phyloP scores from a whole-genome alignment of 2,329 filamentous ascomycete species.

The Scedosporium aurantiacum region DNA sequence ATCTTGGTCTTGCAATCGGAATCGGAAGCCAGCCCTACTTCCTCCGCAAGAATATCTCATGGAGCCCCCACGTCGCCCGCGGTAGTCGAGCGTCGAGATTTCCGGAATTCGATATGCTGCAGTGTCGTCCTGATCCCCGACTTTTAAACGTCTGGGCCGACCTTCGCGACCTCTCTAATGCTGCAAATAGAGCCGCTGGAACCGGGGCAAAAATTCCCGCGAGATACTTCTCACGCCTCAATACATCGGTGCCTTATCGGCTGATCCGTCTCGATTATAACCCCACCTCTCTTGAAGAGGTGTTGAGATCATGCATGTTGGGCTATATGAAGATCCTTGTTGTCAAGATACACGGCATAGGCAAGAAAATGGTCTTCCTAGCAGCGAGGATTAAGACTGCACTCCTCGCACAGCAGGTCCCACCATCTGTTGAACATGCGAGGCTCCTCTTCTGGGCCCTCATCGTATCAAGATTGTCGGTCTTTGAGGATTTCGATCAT shows the following conservation, averaged over 20 bases:
- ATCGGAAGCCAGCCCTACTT: conserved; percentile 8
- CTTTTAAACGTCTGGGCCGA: conserved; percentile 15
- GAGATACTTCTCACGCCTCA: conserved; percentile 12
- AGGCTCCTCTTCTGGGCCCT: neutral
- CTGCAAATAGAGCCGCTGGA: conserved; percentile 13
- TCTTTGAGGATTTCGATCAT: neutral
- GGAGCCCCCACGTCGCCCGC: conserved; percentile 7
- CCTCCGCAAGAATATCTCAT: conserved; percentile 7
- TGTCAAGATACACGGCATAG: conserved; percentile 9
- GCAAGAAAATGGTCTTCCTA: conserved; percentile 1
- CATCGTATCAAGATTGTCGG: neutral
- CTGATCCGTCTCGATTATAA: conserved; percentile 13
- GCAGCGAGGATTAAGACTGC: neutral
- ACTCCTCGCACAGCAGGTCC: neutral
- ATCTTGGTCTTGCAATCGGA: conserved; percentile 5
- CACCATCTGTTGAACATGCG: conserved; percentile 13
- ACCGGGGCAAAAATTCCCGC: conserved; percentile 12
- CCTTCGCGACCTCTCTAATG: conserved; percentile 13
- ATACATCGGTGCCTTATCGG: conserved; percentile 14
- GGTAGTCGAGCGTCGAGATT: neutral
- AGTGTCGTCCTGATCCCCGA: conserved; percentile 9
- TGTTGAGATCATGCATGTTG: conserved; percentile 14
- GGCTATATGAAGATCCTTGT: conserved; percentile 14
- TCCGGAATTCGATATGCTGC: neutral
- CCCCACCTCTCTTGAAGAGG: conserved; percentile 7